These are phyloP conservation scores for Pisolithus microcarpus DNA, from an alignment of 768 basidiomycete genomes.

Conservation along the genomic window DNA sequence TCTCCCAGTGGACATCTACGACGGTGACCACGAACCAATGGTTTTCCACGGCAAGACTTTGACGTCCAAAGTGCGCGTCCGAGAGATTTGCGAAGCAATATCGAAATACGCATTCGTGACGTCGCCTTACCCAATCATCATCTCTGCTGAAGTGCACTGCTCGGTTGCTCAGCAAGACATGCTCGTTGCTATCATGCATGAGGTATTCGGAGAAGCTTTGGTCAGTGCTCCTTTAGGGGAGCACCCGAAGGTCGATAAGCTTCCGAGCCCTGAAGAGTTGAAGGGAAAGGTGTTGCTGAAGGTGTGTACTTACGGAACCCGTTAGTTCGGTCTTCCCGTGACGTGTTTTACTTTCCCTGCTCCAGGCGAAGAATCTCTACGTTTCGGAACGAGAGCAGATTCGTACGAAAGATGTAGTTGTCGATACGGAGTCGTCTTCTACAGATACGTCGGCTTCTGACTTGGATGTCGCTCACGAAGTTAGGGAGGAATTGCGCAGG, in stretches of 20 bases:
- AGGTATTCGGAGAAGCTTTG: slow-evolving; percentile 50
- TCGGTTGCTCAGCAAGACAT: slow-evolving; percentile 69
- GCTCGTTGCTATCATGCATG: slow-evolving; percentile 67
- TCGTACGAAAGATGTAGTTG: slow-evolving; percentile 24
- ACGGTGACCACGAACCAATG: slow-evolving; percentile 78
- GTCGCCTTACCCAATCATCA: slow-evolving; percentile 87
- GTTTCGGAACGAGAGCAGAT: slow-evolving; percentile 35
- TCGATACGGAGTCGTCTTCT: slow-evolving; percentile 39
- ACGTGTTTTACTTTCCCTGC: not conserved
- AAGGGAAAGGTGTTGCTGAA: slow-evolving; percentile 79
- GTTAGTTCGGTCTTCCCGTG: not conserved
- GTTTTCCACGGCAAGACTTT: slow-evolving; percentile 88
- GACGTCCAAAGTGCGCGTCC: slow-evolving; percentile 73
- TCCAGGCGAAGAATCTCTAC: slow-evolving; percentile 72
- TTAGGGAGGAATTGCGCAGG: slow-evolving; percentile 22
- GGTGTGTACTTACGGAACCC: slow-evolving; percentile 31
- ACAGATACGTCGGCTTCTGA: slow-evolving; percentile 33
- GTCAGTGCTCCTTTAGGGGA: slow-evolving; percentile 44
- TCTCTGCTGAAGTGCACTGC: slow-evolving; percentile 92
- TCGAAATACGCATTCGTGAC: slow-evolving; percentile 84
- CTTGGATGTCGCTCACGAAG: slow-evolving; percentile 20
- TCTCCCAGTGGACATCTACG: slow-evolving; percentile 84
- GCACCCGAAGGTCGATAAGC: slow-evolving; percentile 36
- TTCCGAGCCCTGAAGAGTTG: slow-evolving; percentile 85
- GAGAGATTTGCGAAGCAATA: slow-evolving; percentile 79